A percentile compares a stretch with the other conserved stretches of the same genome.
These are phyloP conservation scores for Carex parvula DNA, from an alignment of 176 grass and related monocot species.

Conservation along the genomic window DNA sequence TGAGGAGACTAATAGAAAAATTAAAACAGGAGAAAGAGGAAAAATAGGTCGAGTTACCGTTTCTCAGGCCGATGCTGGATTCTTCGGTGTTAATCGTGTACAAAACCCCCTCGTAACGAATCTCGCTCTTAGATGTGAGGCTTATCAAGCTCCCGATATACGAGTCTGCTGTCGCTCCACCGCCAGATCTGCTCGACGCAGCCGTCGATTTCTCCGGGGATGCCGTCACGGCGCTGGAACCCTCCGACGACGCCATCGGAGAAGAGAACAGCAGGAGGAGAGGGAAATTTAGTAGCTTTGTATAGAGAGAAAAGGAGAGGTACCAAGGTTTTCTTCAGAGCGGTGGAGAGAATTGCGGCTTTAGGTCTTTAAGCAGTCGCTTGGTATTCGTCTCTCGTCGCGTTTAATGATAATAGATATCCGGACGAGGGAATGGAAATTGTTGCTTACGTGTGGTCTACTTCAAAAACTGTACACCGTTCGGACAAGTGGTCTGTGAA, in stretches of 20 bases:
- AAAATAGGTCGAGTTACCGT: constrained; percentile 39
- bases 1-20: neutral
- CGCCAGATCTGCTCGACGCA: constrained; percentile 20
- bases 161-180: constrained; percentile 35
- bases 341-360: constrained; percentile 11
- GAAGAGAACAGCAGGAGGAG: neutral
- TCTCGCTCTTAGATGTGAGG: constrained; percentile 94
- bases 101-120: constrained; percentile 89
- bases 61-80: constrained; percentile 82
- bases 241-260: constrained; percentile 29
- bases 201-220: constrained; percentile 23
- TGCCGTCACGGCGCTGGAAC: constrained; percentile 9
- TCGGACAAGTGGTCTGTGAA: neutral
- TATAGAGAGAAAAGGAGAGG: neutral
- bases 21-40: neutral
- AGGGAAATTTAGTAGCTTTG: neutral
- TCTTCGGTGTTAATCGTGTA: constrained; percentile 98
- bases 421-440: neutral
- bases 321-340: neutral
- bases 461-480: neutral
- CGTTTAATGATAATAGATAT: constrained; percentile 14
- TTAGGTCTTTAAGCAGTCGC: neutral
- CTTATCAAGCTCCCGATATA: constrained; percentile 90
- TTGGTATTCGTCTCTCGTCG: neutral
- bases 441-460: neutral